Conservation (phyloP, 371 early-diverging fungal species). For the Rhizopus stolonifer region DNA sequence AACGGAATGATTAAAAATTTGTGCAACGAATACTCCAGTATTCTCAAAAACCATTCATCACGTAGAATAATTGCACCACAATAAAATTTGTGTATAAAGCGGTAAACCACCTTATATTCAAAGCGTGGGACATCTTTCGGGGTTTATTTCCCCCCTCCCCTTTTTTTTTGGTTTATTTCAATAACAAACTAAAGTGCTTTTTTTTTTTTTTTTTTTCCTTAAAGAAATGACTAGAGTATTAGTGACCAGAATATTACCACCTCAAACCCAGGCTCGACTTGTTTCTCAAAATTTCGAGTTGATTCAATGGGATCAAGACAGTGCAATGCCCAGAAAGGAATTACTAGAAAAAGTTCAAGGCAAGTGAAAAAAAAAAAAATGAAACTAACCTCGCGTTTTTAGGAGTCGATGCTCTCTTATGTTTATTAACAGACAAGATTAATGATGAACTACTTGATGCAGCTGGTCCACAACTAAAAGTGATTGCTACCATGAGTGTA, state of each 20-base stretch:
- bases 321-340: conserved; percentile 37
- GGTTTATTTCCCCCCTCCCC: not conserved
- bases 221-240: conserved; percentile 25
- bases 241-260: conserved; percentile 41
- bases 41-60: too few relatives aligned
- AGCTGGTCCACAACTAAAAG: conserved; percentile 57
- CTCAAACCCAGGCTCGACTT: conserved; percentile 31
- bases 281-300: conserved; percentile 23
- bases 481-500: conserved; percentile 75
- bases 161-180: too few relatives aligned
- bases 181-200: not conserved
- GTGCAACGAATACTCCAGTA: too few relatives aligned
- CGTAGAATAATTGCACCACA: too few relatives aligned
- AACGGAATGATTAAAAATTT: too few relatives aligned
- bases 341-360: conserved; percentile 33
- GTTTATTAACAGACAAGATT: conserved; percentile 72
- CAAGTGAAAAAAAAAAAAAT: too few relatives aligned
- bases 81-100: too few relatives aligned
- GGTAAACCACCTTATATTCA: too few relatives aligned
- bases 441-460: conserved; percentile 68
- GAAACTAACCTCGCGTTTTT: not conserved
- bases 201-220: not conserved
- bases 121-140: too few relatives aligned
- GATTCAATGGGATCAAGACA: conserved; percentile 46
- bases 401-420: conserved; percentile 64